A percentile compares a stretch with the other conserved stretches of the same genome.
These are phyloP conservation scores for Botrytis porri DNA, from an alignment of 2,329 filamentous ascomycete genomes.

Conservation along the genomic window DNA sequence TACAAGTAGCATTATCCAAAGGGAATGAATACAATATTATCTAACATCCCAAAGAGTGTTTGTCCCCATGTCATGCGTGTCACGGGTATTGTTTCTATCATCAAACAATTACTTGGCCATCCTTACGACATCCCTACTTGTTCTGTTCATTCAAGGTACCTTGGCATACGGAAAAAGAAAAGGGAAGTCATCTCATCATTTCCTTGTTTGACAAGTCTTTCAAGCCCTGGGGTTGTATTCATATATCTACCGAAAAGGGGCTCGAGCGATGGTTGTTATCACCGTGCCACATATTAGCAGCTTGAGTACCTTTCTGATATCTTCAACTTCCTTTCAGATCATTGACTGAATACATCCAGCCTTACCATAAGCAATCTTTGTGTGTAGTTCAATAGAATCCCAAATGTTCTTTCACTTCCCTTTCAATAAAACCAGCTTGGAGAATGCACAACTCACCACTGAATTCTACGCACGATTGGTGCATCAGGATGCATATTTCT, in stretches of 20 bases:
- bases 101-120: background rate
- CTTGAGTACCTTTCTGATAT: background rate
- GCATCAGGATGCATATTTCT: slow-evolving; percentile 1
- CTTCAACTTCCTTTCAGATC: background rate
- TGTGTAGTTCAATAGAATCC: background rate
- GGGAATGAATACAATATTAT: background rate
- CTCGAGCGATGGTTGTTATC: background rate
- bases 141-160: background rate
- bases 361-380: no score
- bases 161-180: background rate
- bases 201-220: background rate
- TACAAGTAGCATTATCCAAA: background rate
- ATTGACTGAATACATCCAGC: background rate
- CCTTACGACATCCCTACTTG: background rate
- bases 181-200: background rate
- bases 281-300: background rate
- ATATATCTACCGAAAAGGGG: background rate
- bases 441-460: background rate
- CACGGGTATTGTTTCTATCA: background rate
- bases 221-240: background rate
- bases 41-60: background rate
- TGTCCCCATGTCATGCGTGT: background rate
- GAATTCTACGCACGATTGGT: background rate
- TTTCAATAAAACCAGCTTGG: background rate
- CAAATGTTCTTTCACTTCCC: background rate